These are phyloP conservation scores for Xerocomellus chrysenteron DNA, from an alignment of 768 basidiomycete species.

Conservation along the genomic window DNA sequence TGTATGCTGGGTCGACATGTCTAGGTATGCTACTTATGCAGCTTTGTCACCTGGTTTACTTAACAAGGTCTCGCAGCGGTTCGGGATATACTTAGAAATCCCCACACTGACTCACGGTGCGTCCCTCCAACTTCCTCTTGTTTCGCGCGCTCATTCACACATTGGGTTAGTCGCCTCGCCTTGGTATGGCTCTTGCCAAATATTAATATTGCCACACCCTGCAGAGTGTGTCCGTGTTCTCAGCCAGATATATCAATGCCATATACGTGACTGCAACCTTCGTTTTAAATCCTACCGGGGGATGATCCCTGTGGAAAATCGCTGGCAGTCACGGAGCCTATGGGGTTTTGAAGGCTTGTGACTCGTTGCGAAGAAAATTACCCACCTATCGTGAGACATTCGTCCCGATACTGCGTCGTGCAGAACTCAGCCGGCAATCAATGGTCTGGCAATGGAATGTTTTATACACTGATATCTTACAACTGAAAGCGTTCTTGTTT, in stretches of 20 bases:
- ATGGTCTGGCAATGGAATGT: no score
- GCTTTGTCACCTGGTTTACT: not conserved
- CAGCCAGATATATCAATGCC: no score
- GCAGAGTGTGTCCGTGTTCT: no score
- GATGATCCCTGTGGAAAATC: not conserved
- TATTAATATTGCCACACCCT: no score
- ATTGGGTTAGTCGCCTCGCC: not conserved
- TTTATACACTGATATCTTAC: no score
- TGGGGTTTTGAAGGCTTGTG: not conserved
- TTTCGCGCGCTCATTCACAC: not conserved
- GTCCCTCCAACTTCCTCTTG: not conserved
- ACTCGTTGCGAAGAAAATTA: not conserved
- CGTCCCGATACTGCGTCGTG: no score
- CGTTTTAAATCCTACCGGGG: not conserved
- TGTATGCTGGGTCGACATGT: not conserved
- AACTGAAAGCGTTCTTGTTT: no score
- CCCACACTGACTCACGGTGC: not conserved
- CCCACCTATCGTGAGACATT: no score
- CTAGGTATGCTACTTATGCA: not conserved
- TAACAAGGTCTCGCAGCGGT: not conserved
- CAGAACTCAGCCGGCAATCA: no score
- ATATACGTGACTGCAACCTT: no score
- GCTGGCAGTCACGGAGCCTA: not conserved
- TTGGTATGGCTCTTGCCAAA: no score
- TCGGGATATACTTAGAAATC: no score